These are phyloP conservation scores for Rhodotorula kratochvilovae DNA, from an alignment of 768 basidiomycete genomes.

Conservation along the genomic window DNA sequence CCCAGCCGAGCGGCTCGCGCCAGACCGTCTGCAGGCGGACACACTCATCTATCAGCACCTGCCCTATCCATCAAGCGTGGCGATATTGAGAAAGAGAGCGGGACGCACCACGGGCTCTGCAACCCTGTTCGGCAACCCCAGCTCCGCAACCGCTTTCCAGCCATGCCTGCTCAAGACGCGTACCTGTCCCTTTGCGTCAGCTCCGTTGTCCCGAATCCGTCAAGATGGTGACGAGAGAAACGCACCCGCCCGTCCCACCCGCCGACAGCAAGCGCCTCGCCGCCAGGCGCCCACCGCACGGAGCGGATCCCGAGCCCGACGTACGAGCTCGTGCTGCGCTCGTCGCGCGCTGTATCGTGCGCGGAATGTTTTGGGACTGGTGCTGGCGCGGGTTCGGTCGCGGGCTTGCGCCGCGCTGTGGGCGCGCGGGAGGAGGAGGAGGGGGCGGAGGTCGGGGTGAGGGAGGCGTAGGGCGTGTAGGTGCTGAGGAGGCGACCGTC, in stretches of 20 bases:
- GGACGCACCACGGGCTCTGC: slow-evolving; percentile 1
- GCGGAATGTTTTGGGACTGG: background rate
- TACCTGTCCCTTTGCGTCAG: slow-evolving; percentile 1
- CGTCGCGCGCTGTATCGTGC: background rate
- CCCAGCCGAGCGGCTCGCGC: slow-evolving; percentile 31
- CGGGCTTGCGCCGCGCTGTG: background rate
- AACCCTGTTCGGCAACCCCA: slow-evolving; percentile 1
- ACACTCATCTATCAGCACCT: background rate
- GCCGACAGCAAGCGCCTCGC: slow-evolving; percentile 38
- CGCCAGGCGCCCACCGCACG: slow-evolving; percentile 36
- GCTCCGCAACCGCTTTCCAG: slow-evolving; percentile 8
- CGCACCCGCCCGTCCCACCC: slow-evolving; percentile 40
- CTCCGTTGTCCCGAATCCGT: background rate
- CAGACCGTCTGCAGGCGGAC: slow-evolving; percentile 9
- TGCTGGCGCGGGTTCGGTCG: background rate
- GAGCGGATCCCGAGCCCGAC: slow-evolving; percentile 40
- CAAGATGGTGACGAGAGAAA: no score
- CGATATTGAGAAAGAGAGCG: background rate
- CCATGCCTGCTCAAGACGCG: slow-evolving; percentile 10
- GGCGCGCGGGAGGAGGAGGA: background rate
- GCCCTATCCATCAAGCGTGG: background rate
- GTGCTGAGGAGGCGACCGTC: slow-evolving; percentile 45
- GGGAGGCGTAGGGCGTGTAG: slow-evolving; percentile 39
- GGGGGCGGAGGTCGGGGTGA: slow-evolving; percentile 22
- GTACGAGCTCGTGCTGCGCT: slow-evolving; percentile 11